Base-by-base conservation (phyloP, 78 protist species). In the Tieghemostelium lacteum region DNA sequence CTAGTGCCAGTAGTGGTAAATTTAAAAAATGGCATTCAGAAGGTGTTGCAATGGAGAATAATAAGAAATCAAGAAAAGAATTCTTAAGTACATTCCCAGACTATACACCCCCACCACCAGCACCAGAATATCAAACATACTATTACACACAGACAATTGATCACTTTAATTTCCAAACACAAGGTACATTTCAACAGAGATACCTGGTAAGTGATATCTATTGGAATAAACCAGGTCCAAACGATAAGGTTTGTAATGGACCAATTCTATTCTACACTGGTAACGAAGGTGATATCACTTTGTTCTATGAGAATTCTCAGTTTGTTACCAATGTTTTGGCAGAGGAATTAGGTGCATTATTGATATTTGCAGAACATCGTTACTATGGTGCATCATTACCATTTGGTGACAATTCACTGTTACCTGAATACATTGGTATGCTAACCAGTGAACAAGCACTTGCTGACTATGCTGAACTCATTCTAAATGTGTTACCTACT, bases 251-350 rank as follows among this genome's bases (percentile, higher is more conserved):
- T 16, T 69, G 89, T 36, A 22, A 24, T 26, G 57, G 85, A 14
- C 94, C 95, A 28, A 60, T 97, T 3, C 76, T 94, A 26, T 94
- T 95, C 85, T 97, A 96, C 86, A 77, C 94, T 1, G 99, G 99
- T 54, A 97, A 97, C 61, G 99, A 97, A 71, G 96, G 95, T 16
- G 92, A 92, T 33, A 89, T 97, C 1, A 75, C 37, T 8, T 19
- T 62, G 69, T 97, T 89, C 87, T 65, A 69, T 49, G 78, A 93
- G 42, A 92, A 95, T 88, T 83, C 98, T 3, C 97, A 96, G 26
- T 78, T 93, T 66, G 66, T 94, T 2, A 91, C 94, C 92, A 85
- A 93, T 60, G 74, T 74, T 34, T 64, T 94, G 28, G 96, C 95
- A 4, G 4, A 57, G 19, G 65, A 92, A 52, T 29, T 85, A 39